phyloP scores from a whole-genome alignment of 2,329 filamentous ascomycete genomes.

The Fusarium heterosporum region DNA sequence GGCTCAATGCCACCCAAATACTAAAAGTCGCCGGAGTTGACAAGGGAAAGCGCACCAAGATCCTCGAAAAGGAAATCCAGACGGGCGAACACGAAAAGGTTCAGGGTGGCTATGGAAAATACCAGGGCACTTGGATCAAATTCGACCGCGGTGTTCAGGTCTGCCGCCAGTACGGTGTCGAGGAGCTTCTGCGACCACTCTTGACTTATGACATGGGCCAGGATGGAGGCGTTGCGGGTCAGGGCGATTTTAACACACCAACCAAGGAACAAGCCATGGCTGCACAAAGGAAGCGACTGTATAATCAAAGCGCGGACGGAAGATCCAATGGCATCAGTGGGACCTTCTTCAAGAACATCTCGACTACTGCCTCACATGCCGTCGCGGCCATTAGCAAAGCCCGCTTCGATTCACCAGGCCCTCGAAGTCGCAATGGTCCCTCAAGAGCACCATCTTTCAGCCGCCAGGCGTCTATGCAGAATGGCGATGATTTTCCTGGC shows the following conservation, averaged over 20 bases:
- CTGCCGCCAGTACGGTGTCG: conserved; percentile 82
- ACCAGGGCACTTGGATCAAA: conserved; percentile 98
- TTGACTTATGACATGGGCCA: conserved; percentile 84
- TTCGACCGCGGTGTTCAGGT: conserved; percentile 93
- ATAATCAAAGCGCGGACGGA: conserved; percentile 75
- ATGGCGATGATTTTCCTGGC: conserved; percentile 73
- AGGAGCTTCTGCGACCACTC: conserved; percentile 79
- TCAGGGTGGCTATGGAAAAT: conserved; percentile 97
- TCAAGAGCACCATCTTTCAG: conserved; percentile 76
- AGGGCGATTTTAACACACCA: conserved; percentile 87
- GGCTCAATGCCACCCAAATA: conserved; percentile 98
- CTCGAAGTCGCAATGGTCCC: conserved; percentile 72
- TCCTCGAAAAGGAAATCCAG: conserved; percentile 96
- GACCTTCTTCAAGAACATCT: conserved; percentile 98
- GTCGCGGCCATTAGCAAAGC: conserved; percentile 98
- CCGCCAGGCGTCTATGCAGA: conserved; percentile 78
- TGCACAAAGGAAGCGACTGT: conserved; percentile 90
- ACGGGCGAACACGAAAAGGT: conserved; percentile 98
- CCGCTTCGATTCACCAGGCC: conserved; percentile 87
- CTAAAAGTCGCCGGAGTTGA: conserved; percentile 97
- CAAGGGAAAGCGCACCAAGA: conserved; percentile 97
- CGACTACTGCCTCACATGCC: conserved; percentile 89
- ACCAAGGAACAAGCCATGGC: conserved; percentile 99
- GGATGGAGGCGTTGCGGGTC: conserved; percentile 77
- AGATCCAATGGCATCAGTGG: conserved; percentile 76